Evolutionary conservation across 108 stramenopile species (phyloP).

Genomic region (Parmales sp.): DNA sequence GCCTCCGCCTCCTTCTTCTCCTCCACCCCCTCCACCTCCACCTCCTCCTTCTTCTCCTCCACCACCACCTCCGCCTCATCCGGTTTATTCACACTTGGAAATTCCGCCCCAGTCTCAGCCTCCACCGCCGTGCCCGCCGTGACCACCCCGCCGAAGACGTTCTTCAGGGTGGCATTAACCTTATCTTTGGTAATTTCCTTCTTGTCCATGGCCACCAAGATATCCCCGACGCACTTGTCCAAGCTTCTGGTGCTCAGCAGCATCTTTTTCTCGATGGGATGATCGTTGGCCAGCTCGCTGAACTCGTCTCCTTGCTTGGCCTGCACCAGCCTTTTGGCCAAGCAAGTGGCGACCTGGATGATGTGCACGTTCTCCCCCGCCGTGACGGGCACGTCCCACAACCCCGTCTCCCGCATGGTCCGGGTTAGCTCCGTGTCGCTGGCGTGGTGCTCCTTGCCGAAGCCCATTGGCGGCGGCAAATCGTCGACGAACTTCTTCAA

Average conservation of each 20-base stretch:
- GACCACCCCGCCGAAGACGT: no score
- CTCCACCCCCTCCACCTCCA: no score
- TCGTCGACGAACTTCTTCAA: slow-evolving; percentile 20
- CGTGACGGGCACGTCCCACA: slow-evolving; percentile 19
- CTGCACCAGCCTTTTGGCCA: slow-evolving; percentile 26
- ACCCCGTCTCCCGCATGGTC: slow-evolving; percentile 18
- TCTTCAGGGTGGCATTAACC: neutral
- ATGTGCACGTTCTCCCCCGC: slow-evolving; percentile 19
- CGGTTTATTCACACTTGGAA: no score
- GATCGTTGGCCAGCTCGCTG: slow-evolving; percentile 16
- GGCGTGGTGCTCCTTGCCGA: slow-evolving; percentile 7
- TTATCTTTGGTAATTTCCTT: neutral
- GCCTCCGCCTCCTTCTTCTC: no score
- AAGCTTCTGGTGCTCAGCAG: neutral
- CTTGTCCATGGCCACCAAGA: neutral
- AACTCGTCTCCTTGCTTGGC: slow-evolving; percentile 30
- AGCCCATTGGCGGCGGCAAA: slow-evolving; percentile 29
- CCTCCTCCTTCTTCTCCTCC: no score
- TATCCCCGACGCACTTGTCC: neutral
- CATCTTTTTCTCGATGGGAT: slow-evolving; percentile 16
- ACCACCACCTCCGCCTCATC: no score
- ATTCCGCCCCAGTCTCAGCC: no score
- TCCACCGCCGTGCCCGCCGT: no score
- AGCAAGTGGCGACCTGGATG: slow-evolving; percentile 22
- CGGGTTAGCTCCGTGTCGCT: neutral